Percentiles rank a stretch among this genome's conserved stretches.
Conservation (phyloP, 768 basidiomycete species). For the Suillus paluster region DNA sequence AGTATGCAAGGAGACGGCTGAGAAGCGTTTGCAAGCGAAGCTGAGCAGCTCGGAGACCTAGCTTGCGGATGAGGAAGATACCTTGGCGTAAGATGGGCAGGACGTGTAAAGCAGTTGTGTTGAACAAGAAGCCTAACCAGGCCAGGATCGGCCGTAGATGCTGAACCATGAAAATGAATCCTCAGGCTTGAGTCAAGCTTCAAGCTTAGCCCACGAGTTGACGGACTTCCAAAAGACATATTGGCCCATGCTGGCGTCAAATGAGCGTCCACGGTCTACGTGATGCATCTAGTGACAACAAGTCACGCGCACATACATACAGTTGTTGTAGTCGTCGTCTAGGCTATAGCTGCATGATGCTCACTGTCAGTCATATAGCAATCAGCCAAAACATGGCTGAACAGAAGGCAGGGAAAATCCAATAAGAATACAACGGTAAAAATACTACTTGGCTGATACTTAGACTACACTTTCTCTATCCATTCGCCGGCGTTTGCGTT, state of each 20-base stretch:
- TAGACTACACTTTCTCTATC: constrained; percentile 46
- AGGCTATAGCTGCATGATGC: neutral
- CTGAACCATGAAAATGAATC: neutral
- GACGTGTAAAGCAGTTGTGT: neutral
- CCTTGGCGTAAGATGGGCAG: neutral
- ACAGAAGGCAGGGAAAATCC: neutral
- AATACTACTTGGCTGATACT: constrained; percentile 12
- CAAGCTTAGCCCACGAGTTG: neutral
- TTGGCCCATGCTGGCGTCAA: neutral
- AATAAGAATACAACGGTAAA: constrained; percentile 12
- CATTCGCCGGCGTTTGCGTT: constrained; percentile 82
- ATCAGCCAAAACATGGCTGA: neutral
- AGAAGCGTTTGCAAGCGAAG: neutral
- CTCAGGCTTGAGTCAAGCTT: too few relatives aligned
- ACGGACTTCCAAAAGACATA: neutral
- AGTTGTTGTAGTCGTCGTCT: neutral
- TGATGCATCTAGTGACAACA: too few relatives aligned
- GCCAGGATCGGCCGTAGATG: neutral
- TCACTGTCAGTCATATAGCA: neutral
- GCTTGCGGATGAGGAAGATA: neutral
- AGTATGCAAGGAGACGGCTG: neutral
- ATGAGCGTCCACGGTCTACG: neutral
- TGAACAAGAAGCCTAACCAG: neutral
- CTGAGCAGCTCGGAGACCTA: neutral
- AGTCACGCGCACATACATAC: too few relatives aligned